Conservation (phyloP, 140 eudicot species). For the Cichorium intybus region DNA sequence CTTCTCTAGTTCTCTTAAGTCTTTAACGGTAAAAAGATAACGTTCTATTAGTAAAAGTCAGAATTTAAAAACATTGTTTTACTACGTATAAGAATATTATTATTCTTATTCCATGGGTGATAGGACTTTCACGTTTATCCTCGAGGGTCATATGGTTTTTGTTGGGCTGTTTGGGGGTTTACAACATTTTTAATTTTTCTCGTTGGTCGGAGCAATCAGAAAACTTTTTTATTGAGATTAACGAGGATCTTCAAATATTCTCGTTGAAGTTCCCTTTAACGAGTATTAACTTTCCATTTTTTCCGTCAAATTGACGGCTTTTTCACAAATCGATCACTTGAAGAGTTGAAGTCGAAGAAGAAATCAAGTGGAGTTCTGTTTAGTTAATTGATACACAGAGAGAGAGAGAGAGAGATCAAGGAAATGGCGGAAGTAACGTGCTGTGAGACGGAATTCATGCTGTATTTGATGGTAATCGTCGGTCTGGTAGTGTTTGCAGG, state of each 20-base stretch:
- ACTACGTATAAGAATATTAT: too few species aligned
- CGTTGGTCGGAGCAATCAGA: constrained; percentile 18
- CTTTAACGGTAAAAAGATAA: too few species aligned
- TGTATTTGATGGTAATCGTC: constrained; percentile 41
- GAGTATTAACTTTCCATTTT: constrained; percentile 3
- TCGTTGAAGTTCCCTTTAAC: constrained; percentile 16
- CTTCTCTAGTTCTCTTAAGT: too few species aligned
- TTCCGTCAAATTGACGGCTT: constrained; percentile 17
- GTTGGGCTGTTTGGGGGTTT: neutral
- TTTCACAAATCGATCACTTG: constrained; percentile 9
- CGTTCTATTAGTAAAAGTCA: too few species aligned
- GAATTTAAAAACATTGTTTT: too few species aligned
- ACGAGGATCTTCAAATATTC: constrained; percentile 29
- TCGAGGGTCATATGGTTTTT: neutral
- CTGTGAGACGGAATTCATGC: constrained; percentile 51
- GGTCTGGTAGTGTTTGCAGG: constrained; percentile 92
- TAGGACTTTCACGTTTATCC: neutral
- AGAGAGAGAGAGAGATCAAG: neutral
- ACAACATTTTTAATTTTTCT: constrained; percentile 20
- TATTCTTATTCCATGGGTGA: too few species aligned
- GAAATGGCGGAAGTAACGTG: constrained; percentile 57
- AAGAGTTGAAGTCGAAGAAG: too few species aligned
- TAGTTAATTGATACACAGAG: neutral
- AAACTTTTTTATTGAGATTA: constrained; percentile 2
- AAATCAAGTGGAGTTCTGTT: neutral